Percentiles rank a stretch among this genome's conserved stretches.
These are phyloP conservation scores for Aspergillus terreus DNA, from an alignment of 2,329 filamentous ascomycete species.

Conservation along the genomic window DNA sequence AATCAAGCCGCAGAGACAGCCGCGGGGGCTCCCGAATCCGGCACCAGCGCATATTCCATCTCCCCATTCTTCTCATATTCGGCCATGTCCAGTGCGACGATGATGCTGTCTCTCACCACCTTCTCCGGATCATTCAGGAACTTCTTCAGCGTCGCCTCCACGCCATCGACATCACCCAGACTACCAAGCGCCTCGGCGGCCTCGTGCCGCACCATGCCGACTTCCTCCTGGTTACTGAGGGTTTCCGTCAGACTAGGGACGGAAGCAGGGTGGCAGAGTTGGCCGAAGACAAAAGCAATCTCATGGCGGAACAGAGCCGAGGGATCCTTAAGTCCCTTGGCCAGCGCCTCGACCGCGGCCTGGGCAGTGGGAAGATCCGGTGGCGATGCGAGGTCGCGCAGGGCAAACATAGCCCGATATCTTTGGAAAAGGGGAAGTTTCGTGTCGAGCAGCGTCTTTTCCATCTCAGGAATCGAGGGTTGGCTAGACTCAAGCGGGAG, in stretches of 20 bases:
- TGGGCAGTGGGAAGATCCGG: conserved; percentile 85
- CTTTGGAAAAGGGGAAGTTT: conserved; percentile 78
- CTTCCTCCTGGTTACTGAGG: conserved; percentile 75
- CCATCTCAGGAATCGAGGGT: conserved; percentile 68
- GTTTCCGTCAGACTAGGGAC: conserved; percentile 82
- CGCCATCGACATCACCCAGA: conserved; percentile 86
- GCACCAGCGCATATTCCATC: conserved; percentile 87
- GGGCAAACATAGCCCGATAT: conserved; percentile 96
- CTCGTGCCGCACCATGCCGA: conserved; percentile 96
- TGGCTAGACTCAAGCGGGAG: conserved; percentile 64
- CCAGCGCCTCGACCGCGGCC: conserved; percentile 80
- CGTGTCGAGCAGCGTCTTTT: conserved; percentile 73
- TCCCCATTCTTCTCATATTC: conserved; percentile 90
- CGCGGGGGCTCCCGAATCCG: conserved; percentile 46
- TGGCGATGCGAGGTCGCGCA: conserved; percentile 90
- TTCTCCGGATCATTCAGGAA: conserved; percentile 89
- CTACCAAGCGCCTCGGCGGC: conserved; percentile 94
- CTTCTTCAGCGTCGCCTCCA: conserved; percentile 76
- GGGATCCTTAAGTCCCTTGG: conserved; percentile 76
- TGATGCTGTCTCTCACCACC: conserved; percentile 89
- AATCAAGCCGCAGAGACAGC: conserved; percentile 28
- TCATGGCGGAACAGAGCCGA: conserved; percentile 96
- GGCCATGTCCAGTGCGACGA: conserved; percentile 96
- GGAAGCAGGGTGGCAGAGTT: conserved; percentile 92
- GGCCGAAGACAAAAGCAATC: conserved; percentile 96